These are phyloP conservation scores for Aspergillus sp. DNA, from an alignment of 2,329 filamentous ascomycete genomes.

Conservation along the genomic window DNA sequence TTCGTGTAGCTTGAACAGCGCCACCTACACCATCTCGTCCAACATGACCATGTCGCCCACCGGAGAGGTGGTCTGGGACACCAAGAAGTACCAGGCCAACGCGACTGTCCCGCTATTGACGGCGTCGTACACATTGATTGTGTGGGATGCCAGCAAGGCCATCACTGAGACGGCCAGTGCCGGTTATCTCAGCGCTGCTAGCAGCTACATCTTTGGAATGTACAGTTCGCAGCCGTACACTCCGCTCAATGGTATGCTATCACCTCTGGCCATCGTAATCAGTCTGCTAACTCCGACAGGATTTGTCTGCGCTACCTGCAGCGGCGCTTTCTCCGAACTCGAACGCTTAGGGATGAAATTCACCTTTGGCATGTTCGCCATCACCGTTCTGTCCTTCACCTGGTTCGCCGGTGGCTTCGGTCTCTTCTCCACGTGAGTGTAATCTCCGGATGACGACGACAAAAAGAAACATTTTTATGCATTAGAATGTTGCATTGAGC, in stretches of 20 bases:
- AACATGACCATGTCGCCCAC: conserved; percentile 60
- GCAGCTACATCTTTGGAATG: conserved; percentile 63
- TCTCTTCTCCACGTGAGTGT: conserved; percentile 30
- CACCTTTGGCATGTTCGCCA: conserved; percentile 56
- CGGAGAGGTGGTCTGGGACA: conserved; percentile 62
- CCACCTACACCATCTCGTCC: conserved; percentile 62
- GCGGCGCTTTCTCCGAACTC: conserved; percentile 52
- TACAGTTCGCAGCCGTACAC: conserved; percentile 58
- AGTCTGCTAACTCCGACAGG: conserved; percentile 40
- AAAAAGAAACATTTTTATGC: conserved; percentile 11
- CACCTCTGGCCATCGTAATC: conserved; percentile 5
- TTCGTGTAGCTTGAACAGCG: conserved; percentile 59
- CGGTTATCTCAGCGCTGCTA: conserved; percentile 57
- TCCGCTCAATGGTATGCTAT: conserved; percentile 50
- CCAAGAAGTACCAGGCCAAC: conserved; percentile 53
- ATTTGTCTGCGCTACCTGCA: conserved; percentile 61
- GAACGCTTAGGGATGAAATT: conserved; percentile 60
- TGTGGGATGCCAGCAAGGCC: conserved; percentile 60
- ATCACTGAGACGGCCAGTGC: conserved; percentile 54
- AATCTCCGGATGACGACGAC: not conserved
- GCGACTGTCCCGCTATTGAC: conserved; percentile 56
- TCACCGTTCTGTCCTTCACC: conserved; percentile 62
- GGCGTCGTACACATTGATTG: conserved; percentile 64
- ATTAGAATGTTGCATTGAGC: conserved; percentile 24
- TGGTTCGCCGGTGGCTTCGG: conserved; percentile 51